Percentiles rank a stretch among this genome's conserved stretches.
phyloP scores from a whole-genome alignment of 495 filamentous ascomycete genomes.

The Aspergillus cavernicola region DNA sequence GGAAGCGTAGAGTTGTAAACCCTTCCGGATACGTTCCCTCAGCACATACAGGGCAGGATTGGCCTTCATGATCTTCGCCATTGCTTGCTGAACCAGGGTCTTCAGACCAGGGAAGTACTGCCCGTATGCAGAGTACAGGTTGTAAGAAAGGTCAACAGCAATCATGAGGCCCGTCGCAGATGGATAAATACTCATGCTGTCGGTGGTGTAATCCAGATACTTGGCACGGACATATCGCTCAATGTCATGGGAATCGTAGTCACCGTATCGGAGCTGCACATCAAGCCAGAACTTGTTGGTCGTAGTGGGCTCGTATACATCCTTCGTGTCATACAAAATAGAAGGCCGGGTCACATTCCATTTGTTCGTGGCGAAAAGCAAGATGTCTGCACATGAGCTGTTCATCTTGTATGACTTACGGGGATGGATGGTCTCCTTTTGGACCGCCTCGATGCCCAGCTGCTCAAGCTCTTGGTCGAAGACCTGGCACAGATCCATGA shows the following conservation, averaged over 20 bases:
- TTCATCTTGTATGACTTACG: slow-evolving; percentile 99
- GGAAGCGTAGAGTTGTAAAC: slow-evolving; percentile 95
- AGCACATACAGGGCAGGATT: slow-evolving; percentile 97
- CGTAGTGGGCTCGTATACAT: slow-evolving; percentile 88
- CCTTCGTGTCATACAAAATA: slow-evolving; percentile 92
- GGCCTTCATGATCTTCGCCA: slow-evolving; percentile 99
- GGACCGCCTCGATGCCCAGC: slow-evolving; percentile 94
- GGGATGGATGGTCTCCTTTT: slow-evolving; percentile 99
- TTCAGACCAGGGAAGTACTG: slow-evolving; percentile 99
- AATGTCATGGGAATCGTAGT: slow-evolving; percentile 99
- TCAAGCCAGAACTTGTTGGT: slow-evolving; percentile 99
- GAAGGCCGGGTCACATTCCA: slow-evolving; percentile 97
- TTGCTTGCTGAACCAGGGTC: slow-evolving; percentile 93
- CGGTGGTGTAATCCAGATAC: slow-evolving; percentile 97
- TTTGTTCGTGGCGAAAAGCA: slow-evolving; percentile 96
- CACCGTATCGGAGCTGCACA: slow-evolving; percentile 95
- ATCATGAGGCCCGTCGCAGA: slow-evolving; percentile 98
- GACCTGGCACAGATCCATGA: slow-evolving; percentile 99
- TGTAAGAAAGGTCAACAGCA: slow-evolving; percentile 96
- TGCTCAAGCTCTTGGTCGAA: slow-evolving; percentile 97
- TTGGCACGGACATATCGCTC: slow-evolving; percentile 97
- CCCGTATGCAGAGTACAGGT: slow-evolving; percentile 95
- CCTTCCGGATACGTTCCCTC: slow-evolving; percentile 96
- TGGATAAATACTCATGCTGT: slow-evolving; percentile 99
- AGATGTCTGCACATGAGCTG: slow-evolving; percentile 97